Percentiles rank a stretch among this genome's conserved stretches.
phyloP scores from a whole-genome alignment of 805 yeast species.

The Grigorovia yakushimaensis region DNA sequence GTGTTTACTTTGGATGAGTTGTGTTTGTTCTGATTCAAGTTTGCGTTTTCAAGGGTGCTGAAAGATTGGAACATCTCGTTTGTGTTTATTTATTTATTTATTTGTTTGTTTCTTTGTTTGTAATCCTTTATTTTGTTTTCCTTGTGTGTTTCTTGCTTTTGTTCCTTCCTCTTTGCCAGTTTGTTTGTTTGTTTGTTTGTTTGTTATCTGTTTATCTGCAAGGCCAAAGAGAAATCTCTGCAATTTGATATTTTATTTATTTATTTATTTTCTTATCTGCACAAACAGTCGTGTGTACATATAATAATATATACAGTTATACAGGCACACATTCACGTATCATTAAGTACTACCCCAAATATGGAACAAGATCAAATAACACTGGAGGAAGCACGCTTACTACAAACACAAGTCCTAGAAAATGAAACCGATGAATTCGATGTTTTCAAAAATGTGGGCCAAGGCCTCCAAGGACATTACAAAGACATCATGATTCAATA shows the following conservation, averaged over 20 bases:
- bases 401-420: neutral
- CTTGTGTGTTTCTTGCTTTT: no score
- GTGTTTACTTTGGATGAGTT: neutral
- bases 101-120: neutral
- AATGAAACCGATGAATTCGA: conserved; percentile 18
- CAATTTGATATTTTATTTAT: no score
- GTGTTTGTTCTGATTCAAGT: neutral
- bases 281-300: no score
- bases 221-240: no score
- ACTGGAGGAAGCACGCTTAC: neutral
- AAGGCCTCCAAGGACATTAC: conserved; percentile 75
- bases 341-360: no score
- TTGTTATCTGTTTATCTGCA: no score
- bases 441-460: conserved; percentile 84
- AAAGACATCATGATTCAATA: conserved; percentile 87
- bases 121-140: neutral
- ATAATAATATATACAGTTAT: neutral
- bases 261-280: no score
- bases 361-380: neutral
- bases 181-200: no score
- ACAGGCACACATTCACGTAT: neutral
- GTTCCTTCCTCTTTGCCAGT: no score
- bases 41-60: conserved; percentile 14
- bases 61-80: conserved; percentile 24
- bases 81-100: neutral